Base-by-base conservation (phyloP, 306 rosid genomes). In the Trichosanthes cucumerina region DNA sequence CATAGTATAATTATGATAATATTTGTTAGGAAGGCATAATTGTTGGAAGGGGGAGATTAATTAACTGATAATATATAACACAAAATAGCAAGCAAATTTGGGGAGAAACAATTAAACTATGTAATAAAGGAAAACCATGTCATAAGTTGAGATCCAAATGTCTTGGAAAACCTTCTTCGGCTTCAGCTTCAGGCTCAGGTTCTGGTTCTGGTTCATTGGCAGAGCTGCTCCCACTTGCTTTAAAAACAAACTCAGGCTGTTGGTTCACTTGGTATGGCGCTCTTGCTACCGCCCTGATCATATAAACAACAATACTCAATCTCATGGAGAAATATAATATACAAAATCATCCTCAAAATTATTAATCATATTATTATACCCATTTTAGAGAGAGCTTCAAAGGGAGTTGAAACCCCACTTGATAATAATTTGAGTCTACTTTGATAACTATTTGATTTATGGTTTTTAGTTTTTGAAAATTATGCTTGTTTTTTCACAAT, bases 261-360 rank as follows among this genome's bases (percentile, higher is more conserved):
- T 71, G 77, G 77, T 85, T 84, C 78, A 89, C 41, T 78, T 85
- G 93, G 78, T 87, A 90, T 16, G 98, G 96, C 16, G 88, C 92
- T 87, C 81, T 87, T 1, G 89, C 86, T 36, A 81, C 85, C 16
- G 87, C 92, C 87, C 98, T 92, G 83, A 53, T 19, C 23, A 71
- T 54, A 8, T 54, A 8, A 31, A 19, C 24, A 41, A 52, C 18
- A 18, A 1, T 2, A 9, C 6, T 9, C 63, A 52, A 28, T 33
- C n/a, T 9, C 44, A 50, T n/a, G n/a, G n/a, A n/a, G n/a, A n/a
- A n/a, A n/a, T n/a, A n/a, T n/a, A n/a, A n/a, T n/a, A n/a, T n/a
- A n/a, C n/a, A n/a, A n/a, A n/a, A n/a, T n/a, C n/a, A n/a, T n/a
- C 1, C 0, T 38, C 18, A 1, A 68, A 68, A 0, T n/a, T 39